Conservation (phyloP, 768 basidiomycete species). For the Xerocomus brunneocitrinus region DNA sequence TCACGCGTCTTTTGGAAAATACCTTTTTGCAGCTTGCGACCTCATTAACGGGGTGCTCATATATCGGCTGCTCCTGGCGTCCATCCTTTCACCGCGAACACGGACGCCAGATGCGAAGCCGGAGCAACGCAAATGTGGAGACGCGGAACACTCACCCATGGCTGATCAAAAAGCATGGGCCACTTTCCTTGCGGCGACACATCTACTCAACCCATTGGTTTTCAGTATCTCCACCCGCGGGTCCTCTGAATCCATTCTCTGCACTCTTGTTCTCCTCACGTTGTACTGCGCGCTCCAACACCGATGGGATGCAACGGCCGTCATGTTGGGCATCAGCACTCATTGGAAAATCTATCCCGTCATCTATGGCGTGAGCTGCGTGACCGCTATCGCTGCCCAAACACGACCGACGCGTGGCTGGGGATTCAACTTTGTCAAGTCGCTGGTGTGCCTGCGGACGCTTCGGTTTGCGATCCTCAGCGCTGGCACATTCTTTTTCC, state of each 20-base stretch:
- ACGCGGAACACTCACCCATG: neutral
- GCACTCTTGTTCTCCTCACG: slow-evolving; percentile 69
- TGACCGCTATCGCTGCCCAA: slow-evolving; percentile 33
- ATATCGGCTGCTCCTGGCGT: slow-evolving; percentile 51
- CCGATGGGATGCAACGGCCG: slow-evolving; percentile 61
- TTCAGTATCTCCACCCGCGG: slow-evolving; percentile 97
- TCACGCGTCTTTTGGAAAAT: slow-evolving; percentile 87
- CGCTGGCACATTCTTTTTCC: slow-evolving; percentile 56
- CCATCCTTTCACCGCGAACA: slow-evolving; percentile 37
- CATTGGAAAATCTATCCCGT: slow-evolving; percentile 99
- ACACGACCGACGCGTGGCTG: slow-evolving; percentile 16
- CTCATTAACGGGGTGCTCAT: slow-evolving; percentile 74
- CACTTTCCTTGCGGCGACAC: slow-evolving; percentile 57
- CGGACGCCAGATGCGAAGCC: slow-evolving; percentile 3
- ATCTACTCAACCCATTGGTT: slow-evolving; percentile 91
- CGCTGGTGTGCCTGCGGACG: slow-evolving; percentile 46
- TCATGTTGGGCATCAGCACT: slow-evolving; percentile 74
- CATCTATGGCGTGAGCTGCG: slow-evolving; percentile 79
- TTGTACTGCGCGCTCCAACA: slow-evolving; percentile 55
- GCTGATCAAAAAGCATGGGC: slow-evolving; percentile 32
- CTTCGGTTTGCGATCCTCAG: slow-evolving; percentile 68
- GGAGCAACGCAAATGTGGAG: neutral
- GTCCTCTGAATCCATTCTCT: slow-evolving; percentile 87
- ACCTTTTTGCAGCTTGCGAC: slow-evolving; percentile 81
- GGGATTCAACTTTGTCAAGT: slow-evolving; percentile 29